These are phyloP conservation scores for rapeseed (Brassica napus) DNA, from an alignment of 345 rosid genomes.

Conservation along the genomic window Da-Ae NC_063441.1:17030001-17030500, in stretches of 20 bases:
- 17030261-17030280: not conserved
- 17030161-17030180: conserved; percentile 14
- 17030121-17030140: conserved; percentile 4
- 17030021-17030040: not conserved
- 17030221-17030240: conserved; percentile 11
- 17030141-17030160: not conserved
- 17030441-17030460: not conserved
- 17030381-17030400: not conserved
- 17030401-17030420: not conserved
- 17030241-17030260: conserved; percentile 7
- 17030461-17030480: conserved; percentile 13
- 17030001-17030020: not conserved
- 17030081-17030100: not conserved
- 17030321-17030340: not conserved
- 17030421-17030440: not conserved
- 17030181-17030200: conserved; percentile 19
- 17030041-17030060: not conserved
- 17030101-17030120: not conserved
- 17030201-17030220: conserved; percentile 9
- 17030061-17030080: not conserved
- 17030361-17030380: not conserved
- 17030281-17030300: not conserved
- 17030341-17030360: not conserved
- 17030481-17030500: conserved; percentile 18
- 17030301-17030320: not conserved